Conservation (phyloP, 2,329 filamentous ascomycete genomes). For the Plectosphaerella cucumerina region DNA sequence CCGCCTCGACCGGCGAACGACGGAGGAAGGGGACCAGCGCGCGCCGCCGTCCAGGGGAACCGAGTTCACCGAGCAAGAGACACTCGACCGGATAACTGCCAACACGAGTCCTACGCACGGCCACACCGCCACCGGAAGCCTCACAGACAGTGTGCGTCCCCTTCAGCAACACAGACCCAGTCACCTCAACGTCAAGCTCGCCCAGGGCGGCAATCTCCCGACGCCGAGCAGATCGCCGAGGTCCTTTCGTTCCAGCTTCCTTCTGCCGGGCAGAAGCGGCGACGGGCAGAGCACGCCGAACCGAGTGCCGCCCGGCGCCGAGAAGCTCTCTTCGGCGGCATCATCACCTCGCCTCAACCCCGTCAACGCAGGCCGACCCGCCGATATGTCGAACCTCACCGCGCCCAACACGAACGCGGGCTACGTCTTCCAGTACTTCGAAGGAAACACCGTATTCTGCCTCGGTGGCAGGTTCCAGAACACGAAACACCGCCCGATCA, state of each 20-base stretch:
- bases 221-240: conserved; percentile 67
- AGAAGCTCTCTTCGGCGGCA: conserved; percentile 77
- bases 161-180: conserved; percentile 46
- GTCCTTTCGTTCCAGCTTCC: conserved; percentile 74
- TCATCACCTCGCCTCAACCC: conserved; percentile 66
- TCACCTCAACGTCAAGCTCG: conserved; percentile 53
- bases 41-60: conserved; percentile 73
- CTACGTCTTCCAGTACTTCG: conserved; percentile 66
- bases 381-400: conserved; percentile 7
- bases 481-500: conserved; percentile 80
- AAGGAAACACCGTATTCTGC: conserved; percentile 89
- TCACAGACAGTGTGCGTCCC: conserved; percentile 75
- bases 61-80: conserved; percentile 72
- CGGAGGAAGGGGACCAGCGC: conserved; percentile 46
- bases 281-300: conserved; percentile 42
- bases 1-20: conserved; percentile 19
- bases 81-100: conserved; percentile 65
- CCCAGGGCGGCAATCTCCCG: conserved; percentile 45
- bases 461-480: conserved; percentile 84
- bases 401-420: conserved; percentile 43
- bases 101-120: conserved; percentile 69
- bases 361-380: conserved; percentile 28
- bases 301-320: conserved; percentile 59
- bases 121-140: conserved; percentile 53
- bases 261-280: conserved; percentile 56